phyloP scores from a whole-genome alignment of 306 rosid species.

The Trifolium subterraneum region DNA sequence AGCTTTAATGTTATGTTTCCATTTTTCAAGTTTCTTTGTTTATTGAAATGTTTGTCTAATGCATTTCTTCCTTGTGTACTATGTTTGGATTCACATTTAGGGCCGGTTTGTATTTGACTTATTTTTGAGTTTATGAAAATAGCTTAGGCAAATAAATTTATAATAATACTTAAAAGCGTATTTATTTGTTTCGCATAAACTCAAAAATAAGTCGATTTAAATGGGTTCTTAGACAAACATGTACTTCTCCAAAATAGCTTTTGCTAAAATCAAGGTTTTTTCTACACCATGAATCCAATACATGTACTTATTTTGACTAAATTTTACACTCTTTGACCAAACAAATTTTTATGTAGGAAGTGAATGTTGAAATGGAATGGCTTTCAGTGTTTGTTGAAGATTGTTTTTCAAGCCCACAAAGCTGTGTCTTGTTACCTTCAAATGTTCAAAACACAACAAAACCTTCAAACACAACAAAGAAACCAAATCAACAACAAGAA shows the following conservation, averaged over 20 bases:
- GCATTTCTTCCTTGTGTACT: neutral
- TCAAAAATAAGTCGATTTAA: too few relatives aligned
- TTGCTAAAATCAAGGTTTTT: too few relatives aligned
- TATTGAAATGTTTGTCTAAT: conserved; percentile 1
- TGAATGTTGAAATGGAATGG: conserved; percentile 77
- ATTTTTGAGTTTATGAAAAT: too few relatives aligned
- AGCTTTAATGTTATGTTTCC: conserved; percentile 2
- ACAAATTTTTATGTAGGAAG: conserved; percentile 49
- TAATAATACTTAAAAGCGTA: too few relatives aligned
- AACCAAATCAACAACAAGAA: neutral
- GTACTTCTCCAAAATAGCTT: too few relatives aligned
- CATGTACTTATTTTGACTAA: neutral
- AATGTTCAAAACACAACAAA: conserved; percentile 39
- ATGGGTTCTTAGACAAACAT: too few relatives aligned
- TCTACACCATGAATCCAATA: neutral
- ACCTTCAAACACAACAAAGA: conserved; percentile 48
- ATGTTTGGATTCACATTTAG: too few relatives aligned
- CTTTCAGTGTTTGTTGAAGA: conserved; percentile 76
- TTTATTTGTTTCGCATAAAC: too few relatives aligned
- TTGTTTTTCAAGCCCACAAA: conserved; percentile 64
- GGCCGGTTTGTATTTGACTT: too few relatives aligned
- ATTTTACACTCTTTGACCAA: neutral
- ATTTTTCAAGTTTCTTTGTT: conserved; percentile 17
- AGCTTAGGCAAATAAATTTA: too few relatives aligned
- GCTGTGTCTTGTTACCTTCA: conserved; percentile 54